Conservation (phyloP, 2,329 filamentous ascomycete species). For the Cytospora schulzeri region DNA sequence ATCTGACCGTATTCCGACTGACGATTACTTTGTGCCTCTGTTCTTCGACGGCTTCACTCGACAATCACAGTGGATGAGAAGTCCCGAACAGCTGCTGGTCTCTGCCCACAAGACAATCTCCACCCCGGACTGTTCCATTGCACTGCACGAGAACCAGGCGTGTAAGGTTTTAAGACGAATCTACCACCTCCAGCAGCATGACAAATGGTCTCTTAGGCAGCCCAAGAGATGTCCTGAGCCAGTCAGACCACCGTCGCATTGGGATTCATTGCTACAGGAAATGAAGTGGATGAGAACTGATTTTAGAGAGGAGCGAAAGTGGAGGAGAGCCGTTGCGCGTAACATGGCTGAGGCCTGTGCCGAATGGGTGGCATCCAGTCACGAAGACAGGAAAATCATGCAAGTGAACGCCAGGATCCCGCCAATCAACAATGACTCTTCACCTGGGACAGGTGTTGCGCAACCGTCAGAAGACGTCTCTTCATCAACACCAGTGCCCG, state of each 20-base stretch:
- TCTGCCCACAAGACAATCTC: slow-evolving; percentile 88
- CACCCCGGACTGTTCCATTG: slow-evolving; percentile 80
- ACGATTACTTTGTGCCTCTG: slow-evolving; percentile 66
- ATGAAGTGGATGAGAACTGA: slow-evolving; percentile 99
- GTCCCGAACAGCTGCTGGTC: slow-evolving; percentile 71
- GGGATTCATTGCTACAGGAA: slow-evolving; percentile 85
- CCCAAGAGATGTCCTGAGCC: slow-evolving; percentile 84
- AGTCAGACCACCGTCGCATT: slow-evolving; percentile 73
- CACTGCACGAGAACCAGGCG: slow-evolving; percentile 83
- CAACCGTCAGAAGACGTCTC: slow-evolving; percentile 33
- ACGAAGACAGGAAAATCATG: slow-evolving; percentile 65
- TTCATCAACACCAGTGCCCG: slow-evolving; percentile 60
- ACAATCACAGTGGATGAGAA: slow-evolving; percentile 61
- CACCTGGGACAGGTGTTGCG: slow-evolving; percentile 3
- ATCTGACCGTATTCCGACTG: slow-evolving; percentile 42
- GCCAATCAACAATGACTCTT: slow-evolving; percentile 33
- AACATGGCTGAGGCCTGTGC: slow-evolving; percentile 82
- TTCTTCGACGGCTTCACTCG: slow-evolving; percentile 62
- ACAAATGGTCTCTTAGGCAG: slow-evolving; percentile 91
- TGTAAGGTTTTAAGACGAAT: slow-evolving; percentile 84
- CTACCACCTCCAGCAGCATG: slow-evolving; percentile 85
- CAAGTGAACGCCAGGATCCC: slow-evolving; percentile 65
- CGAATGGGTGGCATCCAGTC: slow-evolving; percentile 71
- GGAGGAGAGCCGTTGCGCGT: slow-evolving; percentile 82
- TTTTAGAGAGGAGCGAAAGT: slow-evolving; percentile 90